phyloP scores from a whole-genome alignment of 2,329 filamentous ascomycete genomes.

The Fusarium sp. region DNA sequence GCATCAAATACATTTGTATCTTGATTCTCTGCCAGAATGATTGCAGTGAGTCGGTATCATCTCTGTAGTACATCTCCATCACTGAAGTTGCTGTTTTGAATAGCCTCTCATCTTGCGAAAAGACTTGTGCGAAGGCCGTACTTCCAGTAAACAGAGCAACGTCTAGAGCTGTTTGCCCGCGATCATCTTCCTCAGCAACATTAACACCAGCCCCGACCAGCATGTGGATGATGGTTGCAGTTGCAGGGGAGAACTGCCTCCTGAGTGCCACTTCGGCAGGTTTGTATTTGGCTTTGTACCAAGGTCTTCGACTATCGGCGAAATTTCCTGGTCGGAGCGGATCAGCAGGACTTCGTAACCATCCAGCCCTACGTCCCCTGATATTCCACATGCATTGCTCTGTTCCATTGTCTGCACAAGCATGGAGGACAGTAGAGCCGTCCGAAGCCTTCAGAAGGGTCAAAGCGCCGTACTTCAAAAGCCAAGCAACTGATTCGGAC shows the following conservation, averaged over 20 bases:
- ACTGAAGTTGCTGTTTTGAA: slow-evolving; percentile 7
- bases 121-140: slow-evolving; percentile 24
- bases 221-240: slow-evolving; percentile 23
- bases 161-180: slow-evolving; percentile 25
- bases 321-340: slow-evolving; percentile 1
- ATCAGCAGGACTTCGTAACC: slow-evolving; percentile 14
- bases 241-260: background rate
- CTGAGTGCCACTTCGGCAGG: background rate
- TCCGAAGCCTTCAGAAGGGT: background rate
- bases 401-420: slow-evolving; percentile 25
- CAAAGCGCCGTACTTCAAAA: slow-evolving; percentile 29
- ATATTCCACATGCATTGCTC: slow-evolving; percentile 35
- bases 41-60: background rate
- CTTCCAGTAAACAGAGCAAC: slow-evolving; percentile 26
- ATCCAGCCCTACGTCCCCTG: background rate
- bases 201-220: slow-evolving; percentile 19
- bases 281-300: background rate
- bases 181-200: background rate
- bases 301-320: background rate
- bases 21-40: slow-evolving; percentile 1
- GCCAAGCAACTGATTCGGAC: slow-evolving; percentile 29
- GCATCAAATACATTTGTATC: slow-evolving; percentile 28
- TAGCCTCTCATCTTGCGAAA: slow-evolving; percentile 18
- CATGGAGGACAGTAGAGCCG: slow-evolving; percentile 29
- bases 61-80: background rate